Evolutionary conservation across 805 yeast genomes (phyloP), one percentile per base, ranked within the genome.

Genomic region (Lipomyces spencermartinsiae): DNA sequence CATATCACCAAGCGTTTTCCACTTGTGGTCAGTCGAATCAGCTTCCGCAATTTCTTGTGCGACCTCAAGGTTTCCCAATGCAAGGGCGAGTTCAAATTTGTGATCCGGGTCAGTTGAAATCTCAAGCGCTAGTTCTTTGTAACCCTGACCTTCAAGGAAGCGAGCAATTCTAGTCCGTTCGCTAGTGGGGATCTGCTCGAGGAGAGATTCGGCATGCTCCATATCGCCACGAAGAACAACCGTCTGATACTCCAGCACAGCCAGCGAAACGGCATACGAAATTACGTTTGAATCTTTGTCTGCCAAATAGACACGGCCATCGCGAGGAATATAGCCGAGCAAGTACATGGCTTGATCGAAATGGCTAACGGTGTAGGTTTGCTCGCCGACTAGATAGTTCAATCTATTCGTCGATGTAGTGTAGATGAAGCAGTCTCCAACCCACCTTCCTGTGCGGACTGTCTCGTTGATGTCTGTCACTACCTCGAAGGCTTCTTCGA

Each of bases 341-440:
- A 95, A 81, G 78, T 89, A 95, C 86, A 89, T 89, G 67, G 90
- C 87, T 78, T 89, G 91, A 76, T 95, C 97, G 76, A 90, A 93
- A 82, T 95, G 98, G 46, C 94, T 93, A 79, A 95, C 86, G 77
- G 93, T 95, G 79, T 92, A 92, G 31, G 91, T 88, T 76, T 93
- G 91, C 53, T 97, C 97, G 74, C 99, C 99, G 69, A 95, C 98
- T 70, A 93, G 86, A 78, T 95, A 95, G 80, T 93, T 94, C 76
- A 95, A 84, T 79, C 98, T 87, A 81, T 93, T 92, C 31, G 96
- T 84, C 22, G 87, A 76, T 1, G 98, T 92, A 16, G 98, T 92
- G 82, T 90, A 95, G 63, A 95, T 87, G 78, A 94, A 93, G 58
- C 95, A 98, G 81, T 95, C 98, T 73, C 98, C 99, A 75, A 93